Base-by-base conservation (phyloP, 2,329 filamentous ascomycete species). In the Paraphoma sp. region DNA sequence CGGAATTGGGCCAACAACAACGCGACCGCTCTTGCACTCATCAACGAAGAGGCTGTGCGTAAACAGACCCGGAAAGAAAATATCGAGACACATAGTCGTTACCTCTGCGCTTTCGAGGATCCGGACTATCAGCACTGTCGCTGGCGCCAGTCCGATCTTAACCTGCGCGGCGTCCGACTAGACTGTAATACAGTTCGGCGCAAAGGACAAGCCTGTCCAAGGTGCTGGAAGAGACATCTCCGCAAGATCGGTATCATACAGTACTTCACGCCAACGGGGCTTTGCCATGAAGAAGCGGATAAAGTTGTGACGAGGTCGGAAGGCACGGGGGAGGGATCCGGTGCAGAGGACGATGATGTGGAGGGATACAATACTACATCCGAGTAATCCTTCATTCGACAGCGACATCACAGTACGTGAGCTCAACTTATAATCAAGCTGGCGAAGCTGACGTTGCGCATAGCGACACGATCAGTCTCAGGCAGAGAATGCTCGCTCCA, bases 261-360 rank as follows among this genome's bases (percentile, higher is more conserved):
- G 44, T 64, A 69, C 51, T 70, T 72, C 48, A 71, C 67, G 43
- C 65, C 69, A 16, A 63, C 58, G 14, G 68, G 69, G 46, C 51
- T 71, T 14, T 71, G 68, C 52, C 68, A 71, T 66, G 69, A 71
- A 50, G 64, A 70, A 57, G 65, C 60, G 29, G 65, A 69, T 41
- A 67, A 56, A 49, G 29, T 49, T 40, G 57, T 64, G 18, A 63
- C 53, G 48, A 63, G 59, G 58, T 53, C 48, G 57, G 59, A 57
- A 57, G 59, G 51, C 33, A 45, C 52, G 46, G 58, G 58, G 57
- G 62, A 59, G 50, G 54, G 52, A 43, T 57, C 42, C 51, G 61
- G 65, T 23, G 63, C 41, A 29, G 62, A 44, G 10, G 65, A 68
- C 33, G 63, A 70, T 59, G 67, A 69, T 56, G 66, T 65, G 23